A percentile compares a stretch with the other conserved stretches of the same genome.
phyloP scores from a whole-genome alignment of 768 basidiomycete species.

The Fomitopsis pulvina region DNA sequence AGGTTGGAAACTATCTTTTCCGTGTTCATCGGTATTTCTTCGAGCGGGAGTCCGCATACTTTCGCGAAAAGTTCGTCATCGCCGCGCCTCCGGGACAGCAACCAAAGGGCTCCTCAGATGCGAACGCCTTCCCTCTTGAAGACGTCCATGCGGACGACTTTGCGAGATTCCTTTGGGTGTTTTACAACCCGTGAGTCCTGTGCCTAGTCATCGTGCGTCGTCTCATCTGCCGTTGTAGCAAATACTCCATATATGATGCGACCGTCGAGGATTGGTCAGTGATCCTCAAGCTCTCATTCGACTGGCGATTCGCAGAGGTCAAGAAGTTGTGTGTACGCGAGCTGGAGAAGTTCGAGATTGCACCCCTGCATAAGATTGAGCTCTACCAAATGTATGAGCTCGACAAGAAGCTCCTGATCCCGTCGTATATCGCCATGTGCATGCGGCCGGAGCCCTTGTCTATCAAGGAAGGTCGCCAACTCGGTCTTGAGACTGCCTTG shows the following conservation, averaged over 20 bases:
- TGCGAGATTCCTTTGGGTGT: conserved; percentile 51
- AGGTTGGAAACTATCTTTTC: conserved; percentile 55
- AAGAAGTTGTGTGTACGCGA: conserved; percentile 32
- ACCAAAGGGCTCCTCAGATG: conserved; percentile 21
- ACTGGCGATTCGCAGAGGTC: conserved; percentile 36
- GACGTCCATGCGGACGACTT: conserved; percentile 42
- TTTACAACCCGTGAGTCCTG: conserved; percentile 48
- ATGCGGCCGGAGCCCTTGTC: conserved; percentile 29
- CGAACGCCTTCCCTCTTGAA: conserved; percentile 29
- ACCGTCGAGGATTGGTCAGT: conserved; percentile 35
- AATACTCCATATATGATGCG: conserved; percentile 50
- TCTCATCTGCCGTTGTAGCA: conserved; percentile 29
- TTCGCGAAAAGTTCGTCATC: conserved; percentile 18
- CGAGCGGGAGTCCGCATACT: conserved; percentile 44
- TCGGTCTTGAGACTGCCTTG: conserved; percentile 33
- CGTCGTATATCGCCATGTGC: conserved; percentile 29
- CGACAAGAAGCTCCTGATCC: conserved; percentile 28
- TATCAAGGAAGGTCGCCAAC: conserved; percentile 33
- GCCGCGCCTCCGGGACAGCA: conserved; percentile 11
- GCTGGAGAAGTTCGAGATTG: conserved; percentile 31
- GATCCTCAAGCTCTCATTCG: conserved; percentile 32
- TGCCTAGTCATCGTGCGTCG: not conserved
- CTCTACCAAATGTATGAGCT: conserved; percentile 33
- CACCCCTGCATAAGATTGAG: conserved; percentile 29
- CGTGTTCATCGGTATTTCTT: conserved; percentile 59